These are phyloP conservation scores for Metarhizium album DNA, from an alignment of 2,329 filamentous ascomycete genomes.

Conservation along the genomic window DNA sequence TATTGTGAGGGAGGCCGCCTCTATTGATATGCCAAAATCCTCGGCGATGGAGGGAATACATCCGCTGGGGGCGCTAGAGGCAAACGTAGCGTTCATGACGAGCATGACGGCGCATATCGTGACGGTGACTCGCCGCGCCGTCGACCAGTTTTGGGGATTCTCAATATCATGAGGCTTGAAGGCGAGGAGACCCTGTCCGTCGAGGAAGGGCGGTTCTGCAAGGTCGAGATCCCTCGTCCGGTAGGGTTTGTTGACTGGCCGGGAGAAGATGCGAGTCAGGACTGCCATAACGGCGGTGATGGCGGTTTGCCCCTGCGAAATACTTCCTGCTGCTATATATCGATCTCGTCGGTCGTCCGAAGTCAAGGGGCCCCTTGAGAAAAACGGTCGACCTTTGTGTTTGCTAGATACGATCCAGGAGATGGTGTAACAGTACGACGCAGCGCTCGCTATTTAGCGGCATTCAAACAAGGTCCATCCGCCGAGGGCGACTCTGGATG, in stretches of 20 bases:
- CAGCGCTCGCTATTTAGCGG: not conserved
- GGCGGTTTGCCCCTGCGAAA: not conserved
- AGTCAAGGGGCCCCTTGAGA: not conserved
- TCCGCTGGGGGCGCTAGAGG: constrained; percentile 24
- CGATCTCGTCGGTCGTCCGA: too few relatives aligned
- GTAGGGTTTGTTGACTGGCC: constrained; percentile 41
- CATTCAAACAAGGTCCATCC: not conserved
- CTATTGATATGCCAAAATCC: constrained; percentile 33
- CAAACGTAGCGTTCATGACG: constrained; percentile 45
- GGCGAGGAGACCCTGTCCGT: constrained; percentile 38
- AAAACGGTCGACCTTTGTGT: too few relatives aligned
- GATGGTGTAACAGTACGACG: too few relatives aligned
- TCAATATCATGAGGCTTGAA: constrained; percentile 40
- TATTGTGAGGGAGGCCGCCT: constrained; percentile 38
- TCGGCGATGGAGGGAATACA: constrained; percentile 19
- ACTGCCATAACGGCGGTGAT: not conserved
- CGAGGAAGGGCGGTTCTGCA: constrained; percentile 28
- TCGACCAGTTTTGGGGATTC: constrained; percentile 38
- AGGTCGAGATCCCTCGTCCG: constrained; percentile 22
- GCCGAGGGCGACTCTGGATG: too few relatives aligned
- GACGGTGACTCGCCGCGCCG: constrained; percentile 26
- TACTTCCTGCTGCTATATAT: not conserved
- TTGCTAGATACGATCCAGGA: too few relatives aligned
- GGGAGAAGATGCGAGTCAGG: constrained; percentile 31
- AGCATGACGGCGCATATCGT: constrained; percentile 32